These are phyloP conservation scores for Chaetomium fimeti DNA, from an alignment of 495 filamentous ascomycete genomes.

Conservation along the genomic window DNA sequence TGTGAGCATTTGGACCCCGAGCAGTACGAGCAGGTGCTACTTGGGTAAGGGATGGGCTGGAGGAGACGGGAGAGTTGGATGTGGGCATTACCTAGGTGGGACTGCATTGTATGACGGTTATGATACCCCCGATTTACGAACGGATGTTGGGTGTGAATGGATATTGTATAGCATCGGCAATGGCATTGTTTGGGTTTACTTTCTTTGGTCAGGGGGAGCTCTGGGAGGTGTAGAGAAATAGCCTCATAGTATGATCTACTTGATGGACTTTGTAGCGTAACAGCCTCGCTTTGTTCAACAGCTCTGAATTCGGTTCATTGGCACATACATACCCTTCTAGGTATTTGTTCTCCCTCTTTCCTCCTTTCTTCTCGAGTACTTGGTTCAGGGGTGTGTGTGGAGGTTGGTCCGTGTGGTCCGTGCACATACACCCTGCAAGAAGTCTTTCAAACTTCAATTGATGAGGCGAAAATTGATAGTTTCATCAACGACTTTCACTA, in stretches of 20 bases:
- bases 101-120: slow-evolving; percentile 13
- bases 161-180: neutral
- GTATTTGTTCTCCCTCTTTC: neutral
- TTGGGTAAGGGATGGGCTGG: slow-evolving; percentile 32
- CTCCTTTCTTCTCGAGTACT: neutral
- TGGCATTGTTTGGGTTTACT: neutral
- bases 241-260: neutral
- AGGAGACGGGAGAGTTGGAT: slow-evolving; percentile 11
- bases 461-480: neutral
- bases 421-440: neutral
- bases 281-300: too few species aligned
- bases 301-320: too few species aligned
- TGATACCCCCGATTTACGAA: slow-evolving; percentile 22
- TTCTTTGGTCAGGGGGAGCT: neutral
- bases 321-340: neutral
- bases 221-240: too few species aligned
- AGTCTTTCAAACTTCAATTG: slow-evolving; percentile 8
- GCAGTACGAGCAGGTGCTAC: slow-evolving; percentile 44
- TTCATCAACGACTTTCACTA: neutral
- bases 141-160: neutral
- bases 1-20: slow-evolving; percentile 46
- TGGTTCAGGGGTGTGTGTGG: neutral
- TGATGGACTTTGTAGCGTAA: too few species aligned
- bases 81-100: neutral
- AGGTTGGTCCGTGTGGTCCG: slow-evolving; percentile 13